Conservation (phyloP, 2,329 filamentous ascomycete species). For the Whalleya microplaca region DNA sequence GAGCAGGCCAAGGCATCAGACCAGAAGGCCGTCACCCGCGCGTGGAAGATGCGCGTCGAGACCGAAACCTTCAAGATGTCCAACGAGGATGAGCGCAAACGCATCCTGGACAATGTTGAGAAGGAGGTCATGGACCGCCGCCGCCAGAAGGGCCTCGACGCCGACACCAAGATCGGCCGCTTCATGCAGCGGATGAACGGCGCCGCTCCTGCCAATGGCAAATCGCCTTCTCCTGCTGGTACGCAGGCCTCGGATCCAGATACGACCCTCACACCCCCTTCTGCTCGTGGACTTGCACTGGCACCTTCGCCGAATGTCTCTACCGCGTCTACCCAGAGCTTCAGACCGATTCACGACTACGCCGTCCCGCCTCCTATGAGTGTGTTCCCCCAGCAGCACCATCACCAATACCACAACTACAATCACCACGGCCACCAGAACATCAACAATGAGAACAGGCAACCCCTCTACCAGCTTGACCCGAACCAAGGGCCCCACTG, state of each 20-base stretch:
- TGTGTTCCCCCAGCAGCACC: neutral
- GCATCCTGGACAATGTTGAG: conserved; percentile 18
- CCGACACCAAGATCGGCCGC: conserved; percentile 13
- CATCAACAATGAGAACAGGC: neutral
- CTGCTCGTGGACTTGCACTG: neutral
- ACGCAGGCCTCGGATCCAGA: neutral
- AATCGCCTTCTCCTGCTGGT: neutral
- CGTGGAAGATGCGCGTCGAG: conserved; percentile 15
- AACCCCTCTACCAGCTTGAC: neutral
- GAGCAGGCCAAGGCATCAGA: conserved; percentile 29
- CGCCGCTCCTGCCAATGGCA: neutral
- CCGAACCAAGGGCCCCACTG: no score
- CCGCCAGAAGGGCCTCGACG: conserved; percentile 15
- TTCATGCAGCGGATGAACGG: conserved; percentile 9
- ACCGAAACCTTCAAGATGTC: conserved; percentile 18
- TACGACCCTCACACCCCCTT: neutral
- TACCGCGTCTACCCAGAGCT: neutral
- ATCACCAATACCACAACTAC: neutral
- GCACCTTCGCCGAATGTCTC: neutral
- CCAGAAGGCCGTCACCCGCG: conserved; percentile 25
- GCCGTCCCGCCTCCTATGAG: neutral
- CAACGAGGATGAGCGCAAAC: conserved; percentile 1
- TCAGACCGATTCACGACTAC: neutral
- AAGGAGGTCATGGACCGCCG: conserved; percentile 26
- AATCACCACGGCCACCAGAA: neutral